These are phyloP conservation scores for Verticillium isaacii DNA, from an alignment of 2,329 filamentous ascomycete genomes.

Conservation along the genomic window DNA sequence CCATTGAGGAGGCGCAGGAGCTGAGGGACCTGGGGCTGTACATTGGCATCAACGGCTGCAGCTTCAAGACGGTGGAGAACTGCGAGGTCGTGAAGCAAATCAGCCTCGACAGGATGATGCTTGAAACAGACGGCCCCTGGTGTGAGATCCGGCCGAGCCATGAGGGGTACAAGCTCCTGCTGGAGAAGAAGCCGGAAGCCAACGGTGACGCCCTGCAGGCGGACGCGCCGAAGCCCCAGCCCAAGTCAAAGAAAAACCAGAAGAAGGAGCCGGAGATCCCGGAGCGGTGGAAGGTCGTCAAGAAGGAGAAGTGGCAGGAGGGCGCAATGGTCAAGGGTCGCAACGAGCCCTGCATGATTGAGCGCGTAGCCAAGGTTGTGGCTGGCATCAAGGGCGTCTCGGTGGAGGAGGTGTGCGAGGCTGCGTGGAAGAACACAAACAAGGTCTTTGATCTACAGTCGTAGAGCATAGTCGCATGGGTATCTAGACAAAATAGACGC, in stretches of 20 bases:
- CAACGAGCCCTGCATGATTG: constrained; percentile 88
- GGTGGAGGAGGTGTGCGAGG: constrained; percentile 80
- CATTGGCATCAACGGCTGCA: constrained; percentile 95
- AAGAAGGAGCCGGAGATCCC: constrained; percentile 64
- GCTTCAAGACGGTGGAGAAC: constrained; percentile 91
- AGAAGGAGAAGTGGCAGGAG: constrained; percentile 92
- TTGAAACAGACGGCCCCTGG: constrained; percentile 97
- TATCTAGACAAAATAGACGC: constrained; percentile 13
- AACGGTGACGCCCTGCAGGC: constrained; percentile 16
- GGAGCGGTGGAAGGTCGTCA: constrained; percentile 73
- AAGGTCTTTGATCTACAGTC: constrained; percentile 70
- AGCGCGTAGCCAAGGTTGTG: constrained; percentile 81
- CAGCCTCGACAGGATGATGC: constrained; percentile 74
- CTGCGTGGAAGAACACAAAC: constrained; percentile 77
- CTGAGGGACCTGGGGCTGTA: constrained; percentile 78
- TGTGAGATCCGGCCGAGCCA: constrained; percentile 91
- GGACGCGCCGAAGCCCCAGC: constrained; percentile 20
- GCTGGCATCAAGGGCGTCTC: constrained; percentile 77
- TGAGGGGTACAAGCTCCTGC: constrained; percentile 69
- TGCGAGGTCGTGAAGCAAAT: constrained; percentile 77
- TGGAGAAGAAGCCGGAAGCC: constrained; percentile 32
- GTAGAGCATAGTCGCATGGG: constrained; percentile 20
- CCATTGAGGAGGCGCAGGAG: constrained; percentile 75
- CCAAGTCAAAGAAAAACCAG: constrained; percentile 42
- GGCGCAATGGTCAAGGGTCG: constrained; percentile 90